Conservation (phyloP, 208 protist species). For the Leishmania tropica region DNA sequence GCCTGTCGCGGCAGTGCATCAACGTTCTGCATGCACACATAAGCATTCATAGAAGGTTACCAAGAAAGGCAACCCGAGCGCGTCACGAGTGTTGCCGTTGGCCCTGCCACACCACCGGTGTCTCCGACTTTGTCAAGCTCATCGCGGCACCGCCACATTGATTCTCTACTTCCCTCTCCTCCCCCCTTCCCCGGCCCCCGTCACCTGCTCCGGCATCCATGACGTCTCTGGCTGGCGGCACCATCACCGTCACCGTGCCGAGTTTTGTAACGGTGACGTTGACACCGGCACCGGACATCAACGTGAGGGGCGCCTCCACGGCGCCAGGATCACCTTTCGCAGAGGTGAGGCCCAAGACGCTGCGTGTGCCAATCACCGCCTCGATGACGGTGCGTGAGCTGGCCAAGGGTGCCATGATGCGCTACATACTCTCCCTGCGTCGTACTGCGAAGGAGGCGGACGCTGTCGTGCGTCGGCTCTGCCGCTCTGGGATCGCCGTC, state of each 20-base stretch:
- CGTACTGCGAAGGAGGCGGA: slow-evolving; percentile 12
- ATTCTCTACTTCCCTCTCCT: neutral
- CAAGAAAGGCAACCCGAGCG: neutral
- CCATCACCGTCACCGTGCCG: slow-evolving; percentile 4
- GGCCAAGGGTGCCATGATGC: slow-evolving; percentile 80
- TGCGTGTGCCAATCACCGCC: slow-evolving; percentile 74
- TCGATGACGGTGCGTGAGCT: slow-evolving; percentile 76
- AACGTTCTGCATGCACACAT: neutral
- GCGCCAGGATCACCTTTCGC: neutral
- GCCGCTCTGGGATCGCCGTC: slow-evolving; percentile 21
- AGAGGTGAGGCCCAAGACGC: slow-evolving; percentile 26
- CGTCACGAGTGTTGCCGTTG: neutral
- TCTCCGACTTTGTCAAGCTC: neutral
- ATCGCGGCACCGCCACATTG: neutral
- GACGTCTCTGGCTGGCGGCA: neutral
- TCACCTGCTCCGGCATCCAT: neutral
- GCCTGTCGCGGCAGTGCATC: neutral
- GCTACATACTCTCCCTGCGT: slow-evolving; percentile 56
- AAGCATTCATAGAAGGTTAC: neutral
- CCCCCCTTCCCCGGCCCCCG: too few species aligned
- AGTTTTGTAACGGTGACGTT: slow-evolving; percentile 31
- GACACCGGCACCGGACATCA: neutral
- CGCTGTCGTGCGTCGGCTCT: slow-evolving; percentile 16
- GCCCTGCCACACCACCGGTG: neutral
- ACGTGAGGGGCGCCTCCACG: neutral